Conservation (phyloP, 306 rosid genomes). For the Crataegus laevigata region DNA sequence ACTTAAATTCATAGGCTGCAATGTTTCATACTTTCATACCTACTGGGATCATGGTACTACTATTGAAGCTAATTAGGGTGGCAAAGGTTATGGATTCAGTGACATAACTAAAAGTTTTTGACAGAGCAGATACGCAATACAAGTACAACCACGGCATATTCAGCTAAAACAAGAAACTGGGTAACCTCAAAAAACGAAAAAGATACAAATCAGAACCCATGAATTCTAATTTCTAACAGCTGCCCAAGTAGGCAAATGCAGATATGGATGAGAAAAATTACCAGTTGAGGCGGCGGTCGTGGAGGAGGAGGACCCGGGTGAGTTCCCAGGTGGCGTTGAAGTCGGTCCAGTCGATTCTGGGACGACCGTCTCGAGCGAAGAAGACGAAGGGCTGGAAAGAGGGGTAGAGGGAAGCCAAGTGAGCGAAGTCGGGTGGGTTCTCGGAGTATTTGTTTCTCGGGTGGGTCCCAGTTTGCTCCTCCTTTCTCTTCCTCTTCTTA, state of each 20-base stretch:
- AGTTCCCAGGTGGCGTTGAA: constrained; percentile 83
- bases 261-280: neutral
- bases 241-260: neutral
- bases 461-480: constrained; percentile 35
- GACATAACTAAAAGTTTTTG: neutral
- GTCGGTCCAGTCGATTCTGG: constrained; percentile 68
- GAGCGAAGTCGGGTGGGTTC: constrained; percentile 70
- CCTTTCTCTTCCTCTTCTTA: constrained; percentile 34
- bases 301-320: constrained; percentile 48
- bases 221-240: neutral
- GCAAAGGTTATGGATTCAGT: neutral
- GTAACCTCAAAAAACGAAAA: neutral
- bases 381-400: constrained; percentile 53
- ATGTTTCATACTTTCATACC: neutral
- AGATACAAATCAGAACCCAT: neutral
- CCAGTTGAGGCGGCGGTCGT: constrained; percentile 42
- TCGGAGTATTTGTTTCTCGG: constrained; percentile 68
- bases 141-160: neutral
- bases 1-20: neutral
- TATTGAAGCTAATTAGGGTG: neutral
- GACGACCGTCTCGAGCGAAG: constrained; percentile 21
- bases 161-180: neutral
- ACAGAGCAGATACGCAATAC: neutral
- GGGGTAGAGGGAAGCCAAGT: constrained; percentile 68
- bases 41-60: neutral